A percentile compares a stretch with the other conserved stretches of the same genome.
Conservation (phyloP, 768 basidiomycete genomes). For the Strobilomyces echinocephalus region DNA sequence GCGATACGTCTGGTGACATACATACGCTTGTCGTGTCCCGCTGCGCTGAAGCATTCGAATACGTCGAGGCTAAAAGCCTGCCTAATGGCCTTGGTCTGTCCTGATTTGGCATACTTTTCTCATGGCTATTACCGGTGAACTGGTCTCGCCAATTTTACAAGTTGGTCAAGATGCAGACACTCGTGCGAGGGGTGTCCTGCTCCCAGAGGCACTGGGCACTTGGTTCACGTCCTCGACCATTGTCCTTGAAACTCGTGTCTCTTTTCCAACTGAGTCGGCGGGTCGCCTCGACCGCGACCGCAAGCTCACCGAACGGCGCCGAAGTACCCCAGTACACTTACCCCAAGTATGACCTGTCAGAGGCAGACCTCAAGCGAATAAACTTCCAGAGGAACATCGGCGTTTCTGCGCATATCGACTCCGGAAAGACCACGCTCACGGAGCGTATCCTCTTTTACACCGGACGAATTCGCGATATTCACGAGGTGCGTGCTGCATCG, state of each 20-base stretch:
- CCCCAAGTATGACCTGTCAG: conserved; percentile 48
- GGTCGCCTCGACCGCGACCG: conserved; percentile 43
- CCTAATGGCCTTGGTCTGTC: too few relatives aligned
- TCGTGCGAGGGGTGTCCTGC: conserved; percentile 21
- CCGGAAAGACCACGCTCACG: conserved; percentile 96
- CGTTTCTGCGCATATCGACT: conserved; percentile 92
- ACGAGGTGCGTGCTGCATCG: conserved; percentile 64
- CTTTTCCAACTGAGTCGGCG: conserved; percentile 24
- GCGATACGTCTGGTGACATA: too few relatives aligned
- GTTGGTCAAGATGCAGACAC: conserved; percentile 21
- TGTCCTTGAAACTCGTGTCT: background rate
- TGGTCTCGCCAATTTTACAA: conserved; percentile 5
- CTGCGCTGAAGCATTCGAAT: too few relatives aligned
- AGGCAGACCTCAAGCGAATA: conserved; percentile 62
- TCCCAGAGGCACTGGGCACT: conserved; percentile 25
- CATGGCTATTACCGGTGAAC: background rate
- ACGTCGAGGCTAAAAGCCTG: too few relatives aligned
- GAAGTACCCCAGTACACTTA: conserved; percentile 22
- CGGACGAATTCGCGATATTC: conserved; percentile 90
- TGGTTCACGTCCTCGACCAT: conserved; percentile 10
- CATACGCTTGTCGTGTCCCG: too few relatives aligned
- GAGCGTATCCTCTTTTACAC: conserved; percentile 96
- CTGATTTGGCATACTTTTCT: conserved; percentile 5
- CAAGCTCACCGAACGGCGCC: background rate
- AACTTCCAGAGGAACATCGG: conserved; percentile 89